A percentile compares a stretch with the other conserved stretches of the same genome.
Conservation (phyloP, 169 alveolate species). For the Plasmodium vinckei region DNA sequence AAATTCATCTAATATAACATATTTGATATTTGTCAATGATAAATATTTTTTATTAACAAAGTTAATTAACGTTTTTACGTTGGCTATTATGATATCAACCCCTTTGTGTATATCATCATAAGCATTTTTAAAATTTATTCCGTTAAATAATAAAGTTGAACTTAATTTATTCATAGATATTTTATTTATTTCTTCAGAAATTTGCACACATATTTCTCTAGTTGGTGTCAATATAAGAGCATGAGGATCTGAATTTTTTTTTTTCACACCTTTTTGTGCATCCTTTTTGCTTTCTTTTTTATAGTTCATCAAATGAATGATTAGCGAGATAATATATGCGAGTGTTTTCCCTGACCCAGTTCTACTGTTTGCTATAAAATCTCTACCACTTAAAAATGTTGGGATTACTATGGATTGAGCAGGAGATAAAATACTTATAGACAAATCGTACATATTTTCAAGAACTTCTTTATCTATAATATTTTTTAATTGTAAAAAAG, state of each 20-base stretch:
- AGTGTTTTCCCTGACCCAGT: constrained; percentile 97
- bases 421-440: constrained; percentile 45
- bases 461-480: constrained; percentile 38
- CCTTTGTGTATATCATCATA: constrained; percentile 63
- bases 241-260: constrained; percentile 12
- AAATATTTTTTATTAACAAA: constrained; percentile 66
- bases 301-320: constrained; percentile 91
- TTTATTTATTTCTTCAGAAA: constrained; percentile 79
- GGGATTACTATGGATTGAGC: constrained; percentile 81
- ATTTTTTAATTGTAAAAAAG: constrained; percentile 67
- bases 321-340: constrained; percentile 93
- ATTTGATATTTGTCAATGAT: constrained; percentile 20
- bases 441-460: constrained; percentile 47
- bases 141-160: constrained; percentile 42
- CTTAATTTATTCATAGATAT: constrained; percentile 41
- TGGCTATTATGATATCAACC: constrained; percentile 43
- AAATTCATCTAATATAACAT: constrained; percentile 72
- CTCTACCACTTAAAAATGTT: constrained; percentile 90
- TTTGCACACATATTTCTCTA: constrained; percentile 91
- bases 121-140: constrained; percentile 48
- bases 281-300: constrained; percentile 15
- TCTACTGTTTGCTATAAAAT: constrained; percentile 95
- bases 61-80: constrained; percentile 70
- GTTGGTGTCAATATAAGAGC: constrained; percentile 91
- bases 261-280: neutral